phyloP scores from a whole-genome alignment of 495 filamentous ascomycete genomes.

The Hypoxylon fragiforme region DNA sequence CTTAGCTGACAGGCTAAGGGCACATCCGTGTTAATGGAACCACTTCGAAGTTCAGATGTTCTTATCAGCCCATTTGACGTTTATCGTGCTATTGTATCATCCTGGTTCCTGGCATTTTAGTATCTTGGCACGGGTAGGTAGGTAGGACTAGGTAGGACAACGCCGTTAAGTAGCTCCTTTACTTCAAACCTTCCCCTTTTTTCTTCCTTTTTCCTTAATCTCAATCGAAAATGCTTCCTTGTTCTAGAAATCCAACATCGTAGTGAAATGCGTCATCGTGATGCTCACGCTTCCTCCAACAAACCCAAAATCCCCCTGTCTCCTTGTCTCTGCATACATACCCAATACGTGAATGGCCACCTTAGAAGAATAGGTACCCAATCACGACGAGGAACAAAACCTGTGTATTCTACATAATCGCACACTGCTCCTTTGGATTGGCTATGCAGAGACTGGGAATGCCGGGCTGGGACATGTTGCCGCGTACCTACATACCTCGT shows the following conservation, averaged over 20 bases:
- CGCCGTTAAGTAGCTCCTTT: no score
- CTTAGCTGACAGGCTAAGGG: no score
- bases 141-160: no score
- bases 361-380: not conserved
- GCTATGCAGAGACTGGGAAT: not conserved
- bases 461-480: not conserved
- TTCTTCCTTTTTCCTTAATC: no score
- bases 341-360: not conserved
- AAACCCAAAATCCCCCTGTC: not conserved
- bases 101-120: not conserved
- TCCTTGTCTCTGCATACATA: not conserved
- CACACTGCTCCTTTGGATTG: not conserved
- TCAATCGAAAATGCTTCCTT: no score
- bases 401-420: not conserved
- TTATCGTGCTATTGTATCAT: not conserved
- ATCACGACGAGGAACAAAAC: not conserved
- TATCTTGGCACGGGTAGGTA: no score
- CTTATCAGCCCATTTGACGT: not conserved
- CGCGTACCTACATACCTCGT: no score
- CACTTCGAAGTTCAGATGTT: not conserved
- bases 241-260: not conserved
- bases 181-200: no score
- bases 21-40: not conserved
- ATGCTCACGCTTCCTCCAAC: not conserved
- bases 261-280: conserved; percentile 17